phyloP scores from a whole-genome alignment of 2,329 filamentous ascomycete genomes.

The Diaporthe ampelina region DNA sequence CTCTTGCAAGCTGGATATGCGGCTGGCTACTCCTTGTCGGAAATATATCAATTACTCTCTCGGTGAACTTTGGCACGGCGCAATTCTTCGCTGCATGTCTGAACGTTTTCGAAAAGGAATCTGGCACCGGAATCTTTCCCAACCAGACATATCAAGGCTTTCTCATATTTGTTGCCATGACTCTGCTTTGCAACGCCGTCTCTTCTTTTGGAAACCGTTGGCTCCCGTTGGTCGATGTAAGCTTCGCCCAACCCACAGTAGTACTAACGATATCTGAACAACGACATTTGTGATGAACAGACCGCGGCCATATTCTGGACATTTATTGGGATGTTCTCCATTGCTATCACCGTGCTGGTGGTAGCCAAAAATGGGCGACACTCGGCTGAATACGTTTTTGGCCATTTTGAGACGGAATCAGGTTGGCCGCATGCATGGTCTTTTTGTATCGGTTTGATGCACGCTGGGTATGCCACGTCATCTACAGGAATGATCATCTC shows the following conservation, averaged over 20 bases:
- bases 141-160: not conserved
- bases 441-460: not conserved
- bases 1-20: not conserved
- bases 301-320: not conserved
- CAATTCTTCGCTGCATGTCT: not conserved
- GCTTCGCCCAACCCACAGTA: not conserved
- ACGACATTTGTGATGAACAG: not conserved
- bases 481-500: not conserved
- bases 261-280: too few relatives aligned
- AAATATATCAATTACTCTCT: not conserved
- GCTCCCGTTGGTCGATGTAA: not conserved
- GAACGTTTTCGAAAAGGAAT: not conserved
- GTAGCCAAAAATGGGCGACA: not conserved
- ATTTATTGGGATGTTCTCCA: not conserved
- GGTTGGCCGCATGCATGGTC: not conserved
- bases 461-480: not conserved
- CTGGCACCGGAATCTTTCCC: not conserved
- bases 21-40: not conserved
- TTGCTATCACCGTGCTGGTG: not conserved
- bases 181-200: not conserved
- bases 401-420: not conserved
- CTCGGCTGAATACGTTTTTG: not conserved
- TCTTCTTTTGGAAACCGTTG: not conserved
- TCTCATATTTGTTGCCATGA: not conserved
- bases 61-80: not conserved